These are phyloP conservation scores for Jaltomata sinuosa DNA, from an alignment of 257 asterid species.

Conservation along the genomic window DNA sequence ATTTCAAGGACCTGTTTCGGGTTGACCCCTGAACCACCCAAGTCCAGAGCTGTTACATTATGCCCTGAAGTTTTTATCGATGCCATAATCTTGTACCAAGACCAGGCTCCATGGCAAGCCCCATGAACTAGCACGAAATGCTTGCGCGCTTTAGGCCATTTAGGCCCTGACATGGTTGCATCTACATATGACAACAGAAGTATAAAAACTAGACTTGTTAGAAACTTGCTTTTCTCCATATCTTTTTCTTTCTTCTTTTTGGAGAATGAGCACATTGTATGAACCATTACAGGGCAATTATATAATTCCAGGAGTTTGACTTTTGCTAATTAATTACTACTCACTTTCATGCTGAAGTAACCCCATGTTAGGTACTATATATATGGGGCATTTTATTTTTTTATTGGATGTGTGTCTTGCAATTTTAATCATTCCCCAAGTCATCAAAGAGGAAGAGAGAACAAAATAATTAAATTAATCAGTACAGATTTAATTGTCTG, in stretches of 20 bases:
- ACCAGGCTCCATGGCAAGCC: constrained; percentile 33
- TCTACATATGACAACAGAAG: background rate
- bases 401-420: no score
- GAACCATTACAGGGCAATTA: background rate
- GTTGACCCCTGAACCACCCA: constrained; percentile 24
- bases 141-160: background rate
- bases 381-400: no score
- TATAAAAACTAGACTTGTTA: background rate
- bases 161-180: background rate
- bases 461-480: no score
- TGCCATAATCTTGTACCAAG: constrained; percentile 21
- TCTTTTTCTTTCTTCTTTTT: background rate
- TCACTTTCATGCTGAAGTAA: no score
- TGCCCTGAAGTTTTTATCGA: constrained; percentile 10
- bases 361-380: no score
- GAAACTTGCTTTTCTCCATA: background rate
- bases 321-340: no score
- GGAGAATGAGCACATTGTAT: background rate
- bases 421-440: no score
- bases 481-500: no score
- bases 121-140: constrained; percentile 35
- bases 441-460: no score
- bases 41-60: constrained; percentile 22
- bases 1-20: constrained; percentile 7
- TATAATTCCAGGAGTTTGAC: background rate